Conservation (phyloP, 257 asterid species). For the Ilex asprella region DNA sequence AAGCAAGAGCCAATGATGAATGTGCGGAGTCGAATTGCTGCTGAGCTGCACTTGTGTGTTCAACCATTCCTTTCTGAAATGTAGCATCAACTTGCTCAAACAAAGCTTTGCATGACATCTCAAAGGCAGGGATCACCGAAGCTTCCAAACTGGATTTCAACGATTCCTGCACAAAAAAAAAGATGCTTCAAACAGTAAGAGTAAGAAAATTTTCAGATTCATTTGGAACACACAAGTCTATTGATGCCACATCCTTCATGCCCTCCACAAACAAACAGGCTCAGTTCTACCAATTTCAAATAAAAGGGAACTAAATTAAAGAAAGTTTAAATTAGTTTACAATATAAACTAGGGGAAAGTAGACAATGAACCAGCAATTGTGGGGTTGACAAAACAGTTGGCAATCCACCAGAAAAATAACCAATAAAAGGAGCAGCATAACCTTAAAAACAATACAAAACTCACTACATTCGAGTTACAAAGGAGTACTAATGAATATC, state of each 20-base stretch:
- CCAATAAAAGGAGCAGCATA: too few species aligned
- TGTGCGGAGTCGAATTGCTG: constrained; percentile 83
- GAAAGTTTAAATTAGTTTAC: background rate
- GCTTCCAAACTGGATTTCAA: constrained; percentile 75
- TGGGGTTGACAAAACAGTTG: too few species aligned
- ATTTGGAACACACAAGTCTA: background rate
- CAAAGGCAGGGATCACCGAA: constrained; percentile 85
- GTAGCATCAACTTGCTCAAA: constrained; percentile 92
- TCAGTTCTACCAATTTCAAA: background rate
- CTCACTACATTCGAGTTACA: background rate
- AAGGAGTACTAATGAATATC: too few species aligned
- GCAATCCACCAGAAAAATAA: too few species aligned
- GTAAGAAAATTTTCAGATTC: background rate
- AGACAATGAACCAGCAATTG: background rate
- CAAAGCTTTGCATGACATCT: constrained; percentile 88
- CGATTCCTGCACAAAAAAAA: constrained; percentile 58
- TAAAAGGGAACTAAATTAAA: background rate
- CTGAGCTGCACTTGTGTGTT: constrained; percentile 65
- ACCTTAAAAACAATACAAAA: background rate
- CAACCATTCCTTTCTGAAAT: constrained; percentile 83
- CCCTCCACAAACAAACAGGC: background rate
- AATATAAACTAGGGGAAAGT: background rate
- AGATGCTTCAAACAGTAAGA: constrained; percentile 2
- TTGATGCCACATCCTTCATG: background rate
- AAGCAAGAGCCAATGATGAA: constrained; percentile 67